Base-by-base conservation (phyloP, 345 rosid genomes). In the Dovyalis caffra region DNA sequence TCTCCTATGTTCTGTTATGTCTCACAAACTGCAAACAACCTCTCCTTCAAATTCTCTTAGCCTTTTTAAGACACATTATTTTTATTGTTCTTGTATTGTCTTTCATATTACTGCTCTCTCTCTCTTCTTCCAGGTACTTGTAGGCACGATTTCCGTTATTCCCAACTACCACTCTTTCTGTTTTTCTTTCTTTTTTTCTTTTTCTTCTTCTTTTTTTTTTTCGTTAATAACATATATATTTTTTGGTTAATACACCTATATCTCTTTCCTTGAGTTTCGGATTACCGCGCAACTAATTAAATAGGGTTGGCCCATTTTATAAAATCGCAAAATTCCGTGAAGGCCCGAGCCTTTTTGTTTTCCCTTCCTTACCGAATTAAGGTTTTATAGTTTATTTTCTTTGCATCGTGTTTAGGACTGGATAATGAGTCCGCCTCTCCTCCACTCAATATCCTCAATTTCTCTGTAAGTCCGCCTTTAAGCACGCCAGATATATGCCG, bases 251-350 rank as follows among this genome's bases (percentile, higher is more conserved):
- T 20, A 49, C 2, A 51, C 3, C 11, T 2, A n/a, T 1, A 53
- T 53, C 3, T 53, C 37, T 40, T 68, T 12, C 90, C 93, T 77
- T 60, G 4, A 79, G 21, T 83, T 77, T 49, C 88, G 95, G 90
- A 73, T 87, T 86, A 83, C 92, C 92, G 89, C 88, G 84, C 85
- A 90, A 78, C 18, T 53, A 16, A 33, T 5, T 3, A 51, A 28
- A 16, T 43, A 33, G 74, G 35, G 18, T 11, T 60, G 9, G 21
- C n/a, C 53, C 53, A 6, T 47, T 8, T 8, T 6, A n/a, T 8
- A 53, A 53, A 10, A 53, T 53, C 4, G 25, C 23, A 21, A 8
- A 6, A 51, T 51, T 4, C 26, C 57, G 0, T 9, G 1, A 8
- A 51, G 7, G 6, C 58, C 58, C 53, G 14, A 14, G 3, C 14